These are phyloP conservation scores for Lasiodiplodia sp. DNA, from an alignment of 2,329 filamentous ascomycete genomes.

Conservation along the genomic window DNA sequence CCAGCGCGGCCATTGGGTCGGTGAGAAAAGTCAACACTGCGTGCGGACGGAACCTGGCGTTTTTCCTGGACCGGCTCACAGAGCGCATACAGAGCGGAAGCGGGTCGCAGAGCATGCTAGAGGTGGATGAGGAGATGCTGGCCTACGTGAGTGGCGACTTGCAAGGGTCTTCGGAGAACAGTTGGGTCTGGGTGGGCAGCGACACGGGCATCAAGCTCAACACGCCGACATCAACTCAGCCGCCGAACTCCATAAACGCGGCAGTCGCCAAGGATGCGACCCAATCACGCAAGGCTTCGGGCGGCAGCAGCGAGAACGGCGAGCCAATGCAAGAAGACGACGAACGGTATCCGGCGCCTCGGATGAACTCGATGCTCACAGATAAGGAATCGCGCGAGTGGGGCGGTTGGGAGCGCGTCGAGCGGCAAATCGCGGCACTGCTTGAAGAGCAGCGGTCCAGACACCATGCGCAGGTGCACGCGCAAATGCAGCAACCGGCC, in stretches of 20 bases:
- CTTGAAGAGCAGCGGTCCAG: conserved; percentile 53
- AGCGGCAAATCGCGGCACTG: conserved; percentile 67
- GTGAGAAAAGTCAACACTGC: conserved; percentile 74
- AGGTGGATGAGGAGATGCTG: conserved; percentile 84
- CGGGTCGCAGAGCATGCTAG: conserved; percentile 50
- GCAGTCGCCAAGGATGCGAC: conserved; percentile 3
- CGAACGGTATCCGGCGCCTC: conserved; percentile 48
- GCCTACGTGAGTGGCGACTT: conserved; percentile 87
- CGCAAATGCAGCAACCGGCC: conserved; percentile 26
- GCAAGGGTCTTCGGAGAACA: conserved; percentile 77
- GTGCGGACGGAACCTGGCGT: conserved; percentile 81
- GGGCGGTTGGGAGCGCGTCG: conserved; percentile 81
- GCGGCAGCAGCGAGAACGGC: conserved; percentile 38
- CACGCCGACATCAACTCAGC: conserved; percentile 7
- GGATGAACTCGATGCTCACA: conserved; percentile 60
- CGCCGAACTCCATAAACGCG: conserved; percentile 30
- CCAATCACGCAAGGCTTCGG: conserved; percentile 10
- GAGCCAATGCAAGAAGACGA: conserved; percentile 44
- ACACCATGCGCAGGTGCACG: conserved; percentile 24
- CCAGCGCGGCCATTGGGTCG: conserved; percentile 74
- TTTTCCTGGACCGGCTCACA: conserved; percentile 76
- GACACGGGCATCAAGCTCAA: conserved; percentile 48
- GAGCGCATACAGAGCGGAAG: conserved; percentile 59
- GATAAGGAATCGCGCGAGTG: conserved; percentile 70
- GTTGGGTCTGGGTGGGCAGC: conserved; percentile 78